Conservation (phyloP, 768 basidiomycete species). For the Suillus lakei region DNA sequence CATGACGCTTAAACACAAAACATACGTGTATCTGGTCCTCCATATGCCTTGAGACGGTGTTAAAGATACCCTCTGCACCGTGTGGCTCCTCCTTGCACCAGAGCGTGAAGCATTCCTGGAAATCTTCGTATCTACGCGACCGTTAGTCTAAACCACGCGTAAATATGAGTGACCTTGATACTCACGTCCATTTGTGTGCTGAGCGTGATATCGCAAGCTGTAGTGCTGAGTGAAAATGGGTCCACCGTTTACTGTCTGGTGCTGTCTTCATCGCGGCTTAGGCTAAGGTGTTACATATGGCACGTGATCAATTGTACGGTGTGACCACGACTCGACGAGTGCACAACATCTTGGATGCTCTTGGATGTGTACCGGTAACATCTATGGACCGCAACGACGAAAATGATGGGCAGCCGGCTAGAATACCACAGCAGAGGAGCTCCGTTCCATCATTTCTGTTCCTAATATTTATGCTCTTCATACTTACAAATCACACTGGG, state of each 20-base stretch:
- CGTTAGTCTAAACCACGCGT: neutral
- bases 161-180: slow-evolving; percentile 11
- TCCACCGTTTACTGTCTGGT: slow-evolving; percentile 51
- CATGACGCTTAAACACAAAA: slow-evolving; percentile 2
- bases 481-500: slow-evolving; percentile 76
- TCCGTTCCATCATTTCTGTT: slow-evolving; percentile 77
- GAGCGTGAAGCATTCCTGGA: slow-evolving; percentile 66
- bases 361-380: slow-evolving; percentile 3
- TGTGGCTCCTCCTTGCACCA: slow-evolving; percentile 72
- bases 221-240: slow-evolving; percentile 54
- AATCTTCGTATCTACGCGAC: slow-evolving; percentile 49
- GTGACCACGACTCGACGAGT: neutral
- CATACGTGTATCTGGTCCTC: slow-evolving; percentile 59
- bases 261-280: slow-evolving; percentile 19
- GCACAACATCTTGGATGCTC: neutral
- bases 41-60: slow-evolving; percentile 72
- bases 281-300: slow-evolving; percentile 9
- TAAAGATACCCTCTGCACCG: slow-evolving; percentile 61
- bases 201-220: slow-evolving; percentile 57
- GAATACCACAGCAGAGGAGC: slow-evolving; percentile 50
- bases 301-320: slow-evolving; percentile 25
- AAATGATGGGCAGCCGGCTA: slow-evolving; percentile 20
- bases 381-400: slow-evolving; percentile 37
- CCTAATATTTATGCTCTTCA: slow-evolving; percentile 73
- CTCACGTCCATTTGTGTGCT: slow-evolving; percentile 60